Evolutionary conservation across 2,329 filamentous ascomycete genomes (phyloP).

Genomic region (Fusarium lyarnte): DNA sequence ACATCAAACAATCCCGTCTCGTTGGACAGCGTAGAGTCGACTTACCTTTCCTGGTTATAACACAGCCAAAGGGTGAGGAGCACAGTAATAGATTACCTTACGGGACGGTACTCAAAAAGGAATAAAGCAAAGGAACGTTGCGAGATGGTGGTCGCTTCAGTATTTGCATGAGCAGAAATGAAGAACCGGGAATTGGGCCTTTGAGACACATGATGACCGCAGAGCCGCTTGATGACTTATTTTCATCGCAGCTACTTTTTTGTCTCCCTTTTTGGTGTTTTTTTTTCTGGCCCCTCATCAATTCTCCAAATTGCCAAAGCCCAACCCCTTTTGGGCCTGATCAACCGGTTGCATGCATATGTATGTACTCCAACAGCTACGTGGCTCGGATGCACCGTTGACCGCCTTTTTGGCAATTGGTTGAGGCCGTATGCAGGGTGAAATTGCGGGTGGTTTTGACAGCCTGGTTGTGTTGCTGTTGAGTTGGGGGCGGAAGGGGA

Average conservation of each 20-base stretch:
- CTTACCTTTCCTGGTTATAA: not conserved
- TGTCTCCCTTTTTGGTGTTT: not conserved
- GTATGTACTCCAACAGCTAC: not conserved
- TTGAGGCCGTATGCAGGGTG: not conserved
- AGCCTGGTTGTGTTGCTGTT: not conserved
- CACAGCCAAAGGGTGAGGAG: not conserved
- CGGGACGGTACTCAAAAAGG: not conserved
- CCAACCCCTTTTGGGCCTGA: slow-evolving; percentile 5
- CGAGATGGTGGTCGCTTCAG: not conserved
- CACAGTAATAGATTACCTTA: not conserved
- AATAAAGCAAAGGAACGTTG: not conserved
- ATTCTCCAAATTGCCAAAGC: not conserved
- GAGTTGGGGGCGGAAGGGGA: not conserved
- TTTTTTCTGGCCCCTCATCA: not conserved
- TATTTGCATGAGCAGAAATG: not conserved
- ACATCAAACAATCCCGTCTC: no score
- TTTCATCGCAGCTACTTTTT: slow-evolving; percentile 6
- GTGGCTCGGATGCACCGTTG: not conserved
- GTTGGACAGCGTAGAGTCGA: not conserved
- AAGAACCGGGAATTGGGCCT: not conserved
- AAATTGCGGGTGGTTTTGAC: not conserved
- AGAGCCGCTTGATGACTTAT: not conserved
- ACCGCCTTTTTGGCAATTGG: slow-evolving; percentile 1
- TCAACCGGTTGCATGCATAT: slow-evolving; percentile 4
- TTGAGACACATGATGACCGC: not conserved